Evolutionary conservation across 306 rosid species (phyloP).

Genomic region (Aeschynomene evenia): DNA sequence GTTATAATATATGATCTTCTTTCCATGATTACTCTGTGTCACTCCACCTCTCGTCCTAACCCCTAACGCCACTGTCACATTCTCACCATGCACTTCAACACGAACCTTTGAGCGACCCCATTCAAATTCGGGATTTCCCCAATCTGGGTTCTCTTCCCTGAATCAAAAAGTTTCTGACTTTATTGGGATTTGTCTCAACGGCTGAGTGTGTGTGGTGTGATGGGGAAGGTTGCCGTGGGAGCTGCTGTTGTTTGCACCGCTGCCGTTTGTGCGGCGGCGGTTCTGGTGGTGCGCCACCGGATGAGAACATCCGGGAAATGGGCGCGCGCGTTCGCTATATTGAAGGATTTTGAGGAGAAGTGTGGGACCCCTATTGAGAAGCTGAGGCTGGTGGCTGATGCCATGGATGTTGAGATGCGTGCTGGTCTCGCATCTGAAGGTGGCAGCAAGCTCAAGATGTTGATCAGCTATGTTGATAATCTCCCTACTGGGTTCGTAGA

Average conservation of each 20-base stretch:
- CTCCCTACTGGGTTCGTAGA: conserved; percentile 83
- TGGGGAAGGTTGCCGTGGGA: conserved; percentile 85
- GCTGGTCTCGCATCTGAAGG: conserved; percentile 99
- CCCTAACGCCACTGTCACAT: conserved; percentile 29
- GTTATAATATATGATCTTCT: no score
- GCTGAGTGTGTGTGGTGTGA: neutral
- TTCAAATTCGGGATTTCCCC: neutral
- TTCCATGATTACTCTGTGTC: neutral
- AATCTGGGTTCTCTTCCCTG: conserved; percentile 8
- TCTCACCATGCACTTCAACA: conserved; percentile 24
- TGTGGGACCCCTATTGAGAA: conserved; percentile 73
- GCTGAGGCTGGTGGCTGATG: conserved; percentile 80
- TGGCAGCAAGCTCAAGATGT: conserved; percentile 96
- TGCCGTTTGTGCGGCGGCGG: conserved; percentile 84
- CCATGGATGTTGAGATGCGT: conserved; percentile 98
- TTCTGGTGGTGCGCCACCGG: conserved; percentile 73
- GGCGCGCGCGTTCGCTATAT: conserved; percentile 56
- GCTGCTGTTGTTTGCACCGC: conserved; percentile 80
- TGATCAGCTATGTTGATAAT: conserved; percentile 94
- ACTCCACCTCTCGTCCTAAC: conserved; percentile 9
- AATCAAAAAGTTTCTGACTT: conserved; percentile 33
- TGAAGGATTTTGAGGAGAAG: conserved; percentile 78
- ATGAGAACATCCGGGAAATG: conserved; percentile 66
- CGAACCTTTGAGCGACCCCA: conserved; percentile 22
- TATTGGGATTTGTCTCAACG: conserved; percentile 7